A percentile compares a stretch with the other conserved stretches of the same genome.
These are phyloP conservation scores for Daedalea quercina DNA, from an alignment of 768 basidiomycete genomes.

Conservation along the genomic window DNA sequence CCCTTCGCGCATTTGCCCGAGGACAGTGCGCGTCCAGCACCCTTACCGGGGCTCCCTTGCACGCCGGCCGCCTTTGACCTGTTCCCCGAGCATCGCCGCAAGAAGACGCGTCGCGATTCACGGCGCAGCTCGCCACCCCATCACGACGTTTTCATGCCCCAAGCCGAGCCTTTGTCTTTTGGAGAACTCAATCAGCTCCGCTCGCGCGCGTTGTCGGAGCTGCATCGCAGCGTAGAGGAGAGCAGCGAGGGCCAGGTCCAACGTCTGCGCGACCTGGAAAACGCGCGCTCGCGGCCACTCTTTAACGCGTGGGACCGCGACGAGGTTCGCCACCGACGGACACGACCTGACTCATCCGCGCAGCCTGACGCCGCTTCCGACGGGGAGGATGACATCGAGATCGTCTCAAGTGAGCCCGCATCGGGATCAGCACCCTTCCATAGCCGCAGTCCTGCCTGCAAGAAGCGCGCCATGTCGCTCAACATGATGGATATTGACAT, in stretches of 20 bases:
- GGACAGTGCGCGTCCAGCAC: conserved; percentile 9
- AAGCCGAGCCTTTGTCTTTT: conserved; percentile 4
- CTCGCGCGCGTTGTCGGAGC: conserved; percentile 59
- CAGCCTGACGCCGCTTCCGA: not conserved
- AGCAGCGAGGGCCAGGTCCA: conserved; percentile 62
- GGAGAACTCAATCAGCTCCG: conserved; percentile 40
- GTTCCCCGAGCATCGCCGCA: conserved; percentile 17
- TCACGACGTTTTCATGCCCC: not conserved
- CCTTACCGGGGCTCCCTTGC: conserved; percentile 16
- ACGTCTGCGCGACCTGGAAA: conserved; percentile 71
- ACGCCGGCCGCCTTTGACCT: conserved; percentile 29
- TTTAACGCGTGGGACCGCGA: not conserved
- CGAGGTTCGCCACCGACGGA: not conserved
- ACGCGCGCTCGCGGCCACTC: conserved; percentile 33
- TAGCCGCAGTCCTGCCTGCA: conserved; percentile 14
- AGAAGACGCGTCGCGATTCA: conserved; percentile 6
- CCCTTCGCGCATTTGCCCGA: conserved; percentile 8
- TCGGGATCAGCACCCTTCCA: conserved; percentile 9
- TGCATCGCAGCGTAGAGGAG: conserved; percentile 54
- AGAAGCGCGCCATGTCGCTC: conserved; percentile 39
- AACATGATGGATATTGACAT: conserved; percentile 36
- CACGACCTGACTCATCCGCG: conserved; percentile 1
- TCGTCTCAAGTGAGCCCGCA: conserved; percentile 37
- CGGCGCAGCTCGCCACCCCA: not conserved
- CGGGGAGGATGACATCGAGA: conserved; percentile 52